Evolutionary conservation across 345 rosid species (phyloP).

Genomic region (Nephelium lappaceum): DNA sequence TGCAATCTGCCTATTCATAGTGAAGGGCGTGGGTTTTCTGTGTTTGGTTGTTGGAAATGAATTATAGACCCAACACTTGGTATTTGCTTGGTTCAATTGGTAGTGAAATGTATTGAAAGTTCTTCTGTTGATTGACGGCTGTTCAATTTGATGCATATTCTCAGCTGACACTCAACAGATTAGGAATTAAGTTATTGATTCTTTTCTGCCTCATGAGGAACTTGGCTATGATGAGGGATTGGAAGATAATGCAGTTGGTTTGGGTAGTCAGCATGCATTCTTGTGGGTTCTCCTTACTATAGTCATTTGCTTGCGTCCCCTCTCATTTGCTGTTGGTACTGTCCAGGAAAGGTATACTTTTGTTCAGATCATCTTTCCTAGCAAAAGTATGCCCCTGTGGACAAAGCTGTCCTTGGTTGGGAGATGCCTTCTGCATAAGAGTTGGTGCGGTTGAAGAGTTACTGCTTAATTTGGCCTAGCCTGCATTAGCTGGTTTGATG

Average conservation of each 20-base stretch:
- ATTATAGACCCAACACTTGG: not conserved
- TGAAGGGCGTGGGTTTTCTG: not conserved
- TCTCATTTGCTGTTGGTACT: conserved; percentile 22
- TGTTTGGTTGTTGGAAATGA: conserved; percentile 18
- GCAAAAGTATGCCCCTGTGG: conserved; percentile 15
- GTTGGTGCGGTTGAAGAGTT: conserved; percentile 13
- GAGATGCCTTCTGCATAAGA: conserved; percentile 23
- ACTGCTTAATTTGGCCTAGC: conserved; percentile 21
- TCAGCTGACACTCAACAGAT: conserved; percentile 12
- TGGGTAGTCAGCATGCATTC: conserved; percentile 22
- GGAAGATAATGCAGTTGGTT: conserved; percentile 16
- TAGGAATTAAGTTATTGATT: conserved; percentile 7
- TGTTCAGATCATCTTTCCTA: conserved; percentile 20
- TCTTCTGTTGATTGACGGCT: not conserved
- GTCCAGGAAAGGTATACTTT: conserved; percentile 5
- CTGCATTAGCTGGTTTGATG: conserved; percentile 25
- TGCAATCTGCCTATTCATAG: conserved; percentile 7
- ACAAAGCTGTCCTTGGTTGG: conserved; percentile 16
- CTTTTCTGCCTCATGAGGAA: conserved; percentile 25
- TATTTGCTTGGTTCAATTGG: not conserved
- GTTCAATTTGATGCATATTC: conserved; percentile 4
- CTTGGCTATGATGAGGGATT: conserved; percentile 21
- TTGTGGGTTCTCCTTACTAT: conserved; percentile 17
- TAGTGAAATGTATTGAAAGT: not conserved
- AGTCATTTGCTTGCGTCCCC: conserved; percentile 11